Percentiles rank a stretch among this genome's conserved stretches.
These are phyloP conservation scores for Polyporus arcularius DNA, from an alignment of 768 basidiomycete genomes.

Conservation along the genomic window DNA sequence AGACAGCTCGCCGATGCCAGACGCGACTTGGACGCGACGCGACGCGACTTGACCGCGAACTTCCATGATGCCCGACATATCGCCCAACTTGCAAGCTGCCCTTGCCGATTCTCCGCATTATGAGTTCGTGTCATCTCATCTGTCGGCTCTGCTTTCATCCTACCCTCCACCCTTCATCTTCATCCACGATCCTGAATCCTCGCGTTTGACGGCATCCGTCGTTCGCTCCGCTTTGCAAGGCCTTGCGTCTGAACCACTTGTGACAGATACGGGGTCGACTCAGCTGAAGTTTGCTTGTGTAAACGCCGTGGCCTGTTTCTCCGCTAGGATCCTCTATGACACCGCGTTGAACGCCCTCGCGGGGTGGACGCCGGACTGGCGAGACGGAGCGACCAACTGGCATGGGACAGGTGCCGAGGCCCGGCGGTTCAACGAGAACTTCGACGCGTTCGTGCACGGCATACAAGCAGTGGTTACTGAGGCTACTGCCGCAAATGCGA, in stretches of 20 bases:
- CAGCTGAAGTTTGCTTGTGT: constrained; percentile 46
- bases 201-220: constrained; percentile 47
- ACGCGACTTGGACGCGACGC: background rate
- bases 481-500: background rate
- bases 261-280: constrained; percentile 1
- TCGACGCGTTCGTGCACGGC: constrained; percentile 74
- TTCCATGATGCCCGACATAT: background rate
- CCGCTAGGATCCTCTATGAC: constrained; percentile 65
- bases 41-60: background rate
- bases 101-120: constrained; percentile 18
- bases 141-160: constrained; percentile 33
- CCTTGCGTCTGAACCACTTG: constrained; percentile 18
- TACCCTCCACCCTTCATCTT: constrained; percentile 68
- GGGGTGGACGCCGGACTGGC: constrained; percentile 57
- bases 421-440: constrained; percentile 58
- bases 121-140: constrained; percentile 20
- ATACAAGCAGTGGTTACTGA: constrained; percentile 37
- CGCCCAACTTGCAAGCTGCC: background rate
- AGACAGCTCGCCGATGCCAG: too few relatives aligned
- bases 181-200: constrained; percentile 57
- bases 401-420: constrained; percentile 33
- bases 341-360: constrained; percentile 62
- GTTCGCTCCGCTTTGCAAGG: constrained; percentile 39
- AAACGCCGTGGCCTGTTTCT: constrained; percentile 62
- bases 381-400: constrained; percentile 65